Base-by-base conservation (phyloP, 1,284 basidiomycete species). In the Pyrrhoderma noxium region DNA sequence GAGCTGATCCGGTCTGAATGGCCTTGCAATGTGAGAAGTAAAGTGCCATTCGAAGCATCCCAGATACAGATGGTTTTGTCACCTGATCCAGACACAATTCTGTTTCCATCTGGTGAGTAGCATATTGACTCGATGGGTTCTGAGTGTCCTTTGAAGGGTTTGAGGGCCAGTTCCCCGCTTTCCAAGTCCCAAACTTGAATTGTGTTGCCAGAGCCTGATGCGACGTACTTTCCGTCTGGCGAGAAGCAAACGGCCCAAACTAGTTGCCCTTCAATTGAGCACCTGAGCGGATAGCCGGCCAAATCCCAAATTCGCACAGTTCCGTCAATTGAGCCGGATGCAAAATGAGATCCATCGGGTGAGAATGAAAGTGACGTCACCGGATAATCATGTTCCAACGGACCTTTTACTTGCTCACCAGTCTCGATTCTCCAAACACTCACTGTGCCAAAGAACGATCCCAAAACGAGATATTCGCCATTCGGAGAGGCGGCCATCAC, bases 361-460 rank as follows among this genome's bases (percentile, higher is more conserved):
- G 38, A 40, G 21, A 7, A 18, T 40, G 38, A 16, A 40, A 40
- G 7, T 7, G 38, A 40, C 1, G 4, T n/a, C 22, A 40, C 38
- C 16, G 16, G 8, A 22, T 90, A 2, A 19, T 5, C 19, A 43
- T 43, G 39, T n/a, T 22, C 11, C 21, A 39, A 25, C 27, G n/a
- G 16, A 19, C 3, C 19, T 34, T 9, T 19, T 16, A 51, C 7
- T 16, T 39, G 5, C 7, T 9, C 27, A 23, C 38, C 45, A 18
- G 9, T 41, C 18, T 23, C 34, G 11, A 40, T 45, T 22, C 39
- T 22, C 50, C 45, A 47, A 9, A 47, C n/a, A n/a, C 13, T 21
- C 8, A 50, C 19, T 42, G n/a, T 44, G 9, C 25, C 23, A 22
- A 25, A 4, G 5, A 5, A 5, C 3, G 42, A 47, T 9, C 49